A percentile compares a stretch with the other conserved stretches of the same genome.
These are phyloP conservation scores for Truncatella angustata DNA, from an alignment of 2,329 filamentous ascomycete genomes.

Conservation along the genomic window DNA sequence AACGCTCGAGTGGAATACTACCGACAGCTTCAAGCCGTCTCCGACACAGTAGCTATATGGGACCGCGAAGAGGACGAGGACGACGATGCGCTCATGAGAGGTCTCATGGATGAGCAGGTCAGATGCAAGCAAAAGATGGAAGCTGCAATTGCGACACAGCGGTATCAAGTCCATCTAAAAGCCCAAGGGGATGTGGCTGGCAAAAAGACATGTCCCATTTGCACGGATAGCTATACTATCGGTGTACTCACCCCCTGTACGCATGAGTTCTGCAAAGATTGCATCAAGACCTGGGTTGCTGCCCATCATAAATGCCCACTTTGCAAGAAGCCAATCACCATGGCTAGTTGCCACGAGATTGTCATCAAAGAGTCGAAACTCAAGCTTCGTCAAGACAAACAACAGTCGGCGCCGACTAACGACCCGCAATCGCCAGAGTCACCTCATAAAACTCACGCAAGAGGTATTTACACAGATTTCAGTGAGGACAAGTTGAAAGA, in stretches of 20 bases:
- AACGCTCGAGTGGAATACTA: slow-evolving; percentile 89
- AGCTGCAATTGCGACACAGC: slow-evolving; percentile 66
- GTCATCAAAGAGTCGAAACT: slow-evolving; percentile 76
- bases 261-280: slow-evolving; percentile 89
- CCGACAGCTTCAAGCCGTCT: slow-evolving; percentile 84
- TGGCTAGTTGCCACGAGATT: slow-evolving; percentile 77
- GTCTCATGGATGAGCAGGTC: slow-evolving; percentile 44
- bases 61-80: slow-evolving; percentile 60
- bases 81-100: slow-evolving; percentile 33
- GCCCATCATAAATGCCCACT: slow-evolving; percentile 75
- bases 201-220: slow-evolving; percentile 81
- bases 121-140: slow-evolving; percentile 57
- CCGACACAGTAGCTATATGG: slow-evolving; percentile 77
- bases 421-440: not conserved
- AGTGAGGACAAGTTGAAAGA: slow-evolving; percentile 68
- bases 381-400: slow-evolving; percentile 63
- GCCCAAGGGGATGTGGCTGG: slow-evolving; percentile 60
- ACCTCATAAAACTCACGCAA: slow-evolving; percentile 23
- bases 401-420: slow-evolving; percentile 20
- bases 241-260: slow-evolving; percentile 85
- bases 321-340: slow-evolving; percentile 70
- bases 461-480: slow-evolving; percentile 74
- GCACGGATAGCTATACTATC: slow-evolving; percentile 71
- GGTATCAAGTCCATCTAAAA: slow-evolving; percentile 64
- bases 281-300: slow-evolving; percentile 76